These are phyloP conservation scores for Globisporangium carolinianum DNA, from an alignment of 352 stramenopile species.

Conservation along the genomic window DNA sequence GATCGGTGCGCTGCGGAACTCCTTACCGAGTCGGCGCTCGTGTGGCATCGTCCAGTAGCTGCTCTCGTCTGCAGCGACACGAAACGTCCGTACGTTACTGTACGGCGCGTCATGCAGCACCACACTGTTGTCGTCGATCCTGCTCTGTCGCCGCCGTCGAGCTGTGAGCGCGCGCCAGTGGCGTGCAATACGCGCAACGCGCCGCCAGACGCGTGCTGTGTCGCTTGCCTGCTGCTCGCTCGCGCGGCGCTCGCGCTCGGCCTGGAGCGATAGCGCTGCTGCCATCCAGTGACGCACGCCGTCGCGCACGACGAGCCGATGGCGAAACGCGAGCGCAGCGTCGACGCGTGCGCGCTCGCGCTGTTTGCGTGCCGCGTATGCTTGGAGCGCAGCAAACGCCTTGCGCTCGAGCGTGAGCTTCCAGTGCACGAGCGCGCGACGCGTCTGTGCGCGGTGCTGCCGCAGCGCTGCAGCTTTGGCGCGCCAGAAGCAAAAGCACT, in stretches of 20 bases:
- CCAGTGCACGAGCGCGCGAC: conserved; percentile 12
- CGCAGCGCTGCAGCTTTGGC: conserved; percentile 2
- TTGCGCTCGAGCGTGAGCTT: conserved; percentile 15
- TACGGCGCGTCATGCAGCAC: too few species aligned
- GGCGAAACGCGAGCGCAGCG: conserved; percentile 15
- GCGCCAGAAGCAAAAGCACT: conserved; percentile 5
- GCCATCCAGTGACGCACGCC: conserved; percentile 16
- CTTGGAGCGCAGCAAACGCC: conserved; percentile 4
- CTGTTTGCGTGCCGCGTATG: conserved; percentile 4
- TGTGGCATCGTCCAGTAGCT: not conserved
- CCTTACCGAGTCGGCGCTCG: not conserved
- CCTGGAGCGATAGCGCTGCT: conserved; percentile 10
- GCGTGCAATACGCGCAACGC: conserved; percentile 12
- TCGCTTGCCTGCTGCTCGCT: conserved; percentile 8
- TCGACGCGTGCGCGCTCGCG: conserved; percentile 11
- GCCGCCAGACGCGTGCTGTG: conserved; percentile 11
- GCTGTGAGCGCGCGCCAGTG: conserved; percentile 14
- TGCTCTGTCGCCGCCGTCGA: not conserved
- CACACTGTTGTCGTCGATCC: not conserved
- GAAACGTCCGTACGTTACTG: too few species aligned
- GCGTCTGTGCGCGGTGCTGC: conserved; percentile 9
- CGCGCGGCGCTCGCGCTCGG: conserved; percentile 6
- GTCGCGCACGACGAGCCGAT: conserved; percentile 10
- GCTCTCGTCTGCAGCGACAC: not conserved
- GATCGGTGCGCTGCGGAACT: not conserved